Evolutionary conservation across 2,329 filamentous ascomycete genomes (phyloP).

Genomic region (Fusarium pseudograminearum): DNA sequence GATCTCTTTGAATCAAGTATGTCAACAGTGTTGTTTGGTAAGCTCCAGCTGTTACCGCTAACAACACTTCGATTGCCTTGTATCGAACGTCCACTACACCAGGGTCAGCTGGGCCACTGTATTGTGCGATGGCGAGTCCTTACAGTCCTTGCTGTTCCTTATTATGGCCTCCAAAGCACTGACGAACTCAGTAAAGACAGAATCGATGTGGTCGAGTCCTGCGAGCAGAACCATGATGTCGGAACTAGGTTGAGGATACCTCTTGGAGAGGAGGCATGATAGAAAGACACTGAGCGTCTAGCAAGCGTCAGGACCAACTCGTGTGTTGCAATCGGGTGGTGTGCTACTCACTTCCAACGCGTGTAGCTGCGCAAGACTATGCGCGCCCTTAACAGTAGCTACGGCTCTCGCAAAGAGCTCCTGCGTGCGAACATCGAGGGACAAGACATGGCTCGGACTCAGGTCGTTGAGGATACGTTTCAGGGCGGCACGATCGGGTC

Average conservation of each 20-base stretch:
- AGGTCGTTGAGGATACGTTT: slow-evolving; percentile 76
- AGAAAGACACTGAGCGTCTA: slow-evolving; percentile 93
- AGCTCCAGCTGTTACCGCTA: slow-evolving; percentile 90
- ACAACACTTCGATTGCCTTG: slow-evolving; percentile 83
- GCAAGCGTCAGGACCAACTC: slow-evolving; percentile 20
- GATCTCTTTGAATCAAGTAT: slow-evolving; percentile 93
- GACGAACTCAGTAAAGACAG: slow-evolving; percentile 89
- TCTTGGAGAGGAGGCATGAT: slow-evolving; percentile 83
- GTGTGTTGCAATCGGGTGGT: slow-evolving; percentile 52
- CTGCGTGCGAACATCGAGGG: slow-evolving; percentile 80
- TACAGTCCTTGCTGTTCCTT: slow-evolving; percentile 77
- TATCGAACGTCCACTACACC: slow-evolving; percentile 76
- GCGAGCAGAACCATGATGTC: slow-evolving; percentile 93
- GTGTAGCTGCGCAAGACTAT: slow-evolving; percentile 75
- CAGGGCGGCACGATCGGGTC: slow-evolving; percentile 79
- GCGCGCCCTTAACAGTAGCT: slow-evolving; percentile 71
- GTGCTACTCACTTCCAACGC: slow-evolving; percentile 80
- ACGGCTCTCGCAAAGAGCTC: slow-evolving; percentile 83
- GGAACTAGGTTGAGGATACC: slow-evolving; percentile 93
- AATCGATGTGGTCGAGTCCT: slow-evolving; percentile 88
- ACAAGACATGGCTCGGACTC: slow-evolving; percentile 79
- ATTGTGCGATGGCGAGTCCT: slow-evolving; percentile 48
- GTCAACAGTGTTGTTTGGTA: slow-evolving; percentile 95
- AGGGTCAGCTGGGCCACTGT: slow-evolving; percentile 43
- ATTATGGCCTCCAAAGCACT: slow-evolving; percentile 85